Percentiles rank a stretch among this genome's conserved stretches.
Conservation (phyloP, 2,329 filamentous ascomycete genomes). For the Exophiala viscosa region DNA sequence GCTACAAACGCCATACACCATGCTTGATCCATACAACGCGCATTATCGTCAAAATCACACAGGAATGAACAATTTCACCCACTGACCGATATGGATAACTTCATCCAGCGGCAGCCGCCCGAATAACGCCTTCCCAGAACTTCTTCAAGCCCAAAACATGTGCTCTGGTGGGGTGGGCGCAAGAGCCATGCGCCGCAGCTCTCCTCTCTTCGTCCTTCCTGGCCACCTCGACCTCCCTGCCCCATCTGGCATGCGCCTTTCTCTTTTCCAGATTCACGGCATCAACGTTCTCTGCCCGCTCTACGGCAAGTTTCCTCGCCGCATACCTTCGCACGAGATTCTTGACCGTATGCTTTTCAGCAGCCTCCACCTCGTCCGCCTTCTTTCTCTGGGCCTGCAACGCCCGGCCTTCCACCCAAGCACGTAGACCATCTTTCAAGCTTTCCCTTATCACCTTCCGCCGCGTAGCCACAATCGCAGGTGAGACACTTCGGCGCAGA, state of each 20-base stretch:
- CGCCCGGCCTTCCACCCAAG: conserved; percentile 55
- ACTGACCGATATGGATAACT: background rate
- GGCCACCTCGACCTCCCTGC: conserved; percentile 22
- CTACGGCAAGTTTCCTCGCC: conserved; percentile 18
- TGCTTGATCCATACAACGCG: background rate
- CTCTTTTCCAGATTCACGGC: conserved; percentile 21
- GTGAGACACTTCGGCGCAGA: conserved; percentile 46
- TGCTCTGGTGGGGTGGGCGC: conserved; percentile 34
- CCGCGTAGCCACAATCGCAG: conserved; percentile 60
- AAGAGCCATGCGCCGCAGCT: conserved; percentile 14
- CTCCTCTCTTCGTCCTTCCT: conserved; percentile 22
- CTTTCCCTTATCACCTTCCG: conserved; percentile 63
- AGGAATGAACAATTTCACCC: background rate
- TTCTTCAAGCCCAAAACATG: conserved; percentile 58
- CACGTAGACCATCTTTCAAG: conserved; percentile 63
- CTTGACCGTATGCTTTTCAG: conserved; percentile 24
- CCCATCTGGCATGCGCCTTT: conserved; percentile 23
- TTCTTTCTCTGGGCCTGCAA: conserved; percentile 35
- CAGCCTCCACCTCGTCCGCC: conserved; percentile 35
- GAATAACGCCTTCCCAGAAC: conserved; percentile 63
- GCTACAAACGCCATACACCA: background rate
- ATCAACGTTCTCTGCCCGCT: conserved; percentile 16
- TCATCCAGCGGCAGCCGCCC: conserved; percentile 25
- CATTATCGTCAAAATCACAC: background rate
- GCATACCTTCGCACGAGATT: conserved; percentile 24